Evolutionary conservation across 768 basidiomycete species (phyloP), one percentile per base, ranked within the genome.

Genomic region (Coprinopsis sp.): DNA sequence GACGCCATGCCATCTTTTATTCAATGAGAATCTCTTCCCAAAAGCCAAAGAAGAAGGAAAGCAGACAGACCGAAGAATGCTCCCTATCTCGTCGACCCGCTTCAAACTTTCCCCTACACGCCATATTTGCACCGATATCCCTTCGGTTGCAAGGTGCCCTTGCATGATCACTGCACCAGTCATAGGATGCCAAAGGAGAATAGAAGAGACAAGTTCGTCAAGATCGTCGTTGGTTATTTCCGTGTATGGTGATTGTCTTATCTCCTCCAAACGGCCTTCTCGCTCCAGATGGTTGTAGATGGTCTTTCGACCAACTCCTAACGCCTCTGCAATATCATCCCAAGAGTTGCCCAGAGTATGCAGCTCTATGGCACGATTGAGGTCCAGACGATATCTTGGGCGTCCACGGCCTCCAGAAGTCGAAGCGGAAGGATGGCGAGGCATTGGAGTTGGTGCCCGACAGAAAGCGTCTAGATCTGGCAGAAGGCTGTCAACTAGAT

Each of bases 41-140:
- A n/a, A n/a, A n/a, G n/a, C n/a, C n/a, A n/a, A n/a, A n/a, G n/a
- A n/a, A n/a, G n/a, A n/a, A n/a, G n/a, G n/a, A n/a, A n/a, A n/a
- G n/a, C n/a, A n/a, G 2, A 41, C 44, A 18, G 33, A 61, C 60
- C 54, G 19, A 6, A 61, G 51, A 6, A 62, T 33, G 1, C 60
- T 57, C 0, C 67, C 65, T 8, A 65, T 40, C 3, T 43, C 39
- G 54, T 70, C 67, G 8, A 70, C 63, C 5, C 60, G 40, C 19
- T 44, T 16, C 2, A 68, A 49, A 14, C 57, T 63, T 3, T 61
- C 57, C 16, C 44, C 40, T 1, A 68, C 58, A 2, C 62, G 42
- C 0, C 22, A 16, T 12, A 49, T 21, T 4, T 62, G 58, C 4
- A 71, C 30, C 44, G 63, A 55, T 7, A 66, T 30, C 0, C 57